Base-by-base conservation (phyloP, 2,329 filamentous ascomycete genomes). In the Cladorrhinum sp. region DNA sequence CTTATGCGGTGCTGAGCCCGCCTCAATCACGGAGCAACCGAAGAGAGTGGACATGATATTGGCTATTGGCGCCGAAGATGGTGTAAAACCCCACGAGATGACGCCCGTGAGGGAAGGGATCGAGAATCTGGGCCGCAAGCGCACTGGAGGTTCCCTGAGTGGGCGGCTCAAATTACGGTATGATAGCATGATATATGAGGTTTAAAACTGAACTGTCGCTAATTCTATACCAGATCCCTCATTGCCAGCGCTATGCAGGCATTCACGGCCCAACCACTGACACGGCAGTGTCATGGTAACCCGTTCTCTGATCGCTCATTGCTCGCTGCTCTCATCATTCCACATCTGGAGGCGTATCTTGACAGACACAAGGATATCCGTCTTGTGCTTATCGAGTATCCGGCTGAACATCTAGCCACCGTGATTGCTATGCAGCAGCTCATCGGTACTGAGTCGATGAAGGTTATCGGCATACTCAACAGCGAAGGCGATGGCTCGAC, bases 241-340 rank as follows among this genome's bases (percentile, higher is more conserved):
- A 80, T 87, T 58, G 80, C 80, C 65, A 86, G 80, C 64, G 82
- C 82, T 3, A 84, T 87, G 80, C 84, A 87, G 69, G 75, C 79
- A 0, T 83, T 82, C 64, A 82, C 80, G 4, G 75, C 80, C 1
- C 82, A 83, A 60, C 78, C 78, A 1, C 71, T 82, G 7, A 69
- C 78, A 2, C 78, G 79, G 58, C 81, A 84, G 62, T 77, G 77
- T 2, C 76, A 79, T 30, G 79, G 81, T 59, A 84, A 83, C 64
- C 83, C 82, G 0, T 82, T 86, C 62, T 75, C 77, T 16, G 81
- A 84, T 65, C 77, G 82, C 1, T 74, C 79, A 21, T 73, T 83
- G 16, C 77, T 88, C 1, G 85, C 86, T 1, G 80, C 81, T 0
- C 75, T 86, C 1, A 77, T 88, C 21, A 75, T 87, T 42, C 83